Evolutionary conservation across 169 alveolate species (phyloP), one percentile per base, ranked within the genome.

Genomic region (Babesia bovis): DNA sequence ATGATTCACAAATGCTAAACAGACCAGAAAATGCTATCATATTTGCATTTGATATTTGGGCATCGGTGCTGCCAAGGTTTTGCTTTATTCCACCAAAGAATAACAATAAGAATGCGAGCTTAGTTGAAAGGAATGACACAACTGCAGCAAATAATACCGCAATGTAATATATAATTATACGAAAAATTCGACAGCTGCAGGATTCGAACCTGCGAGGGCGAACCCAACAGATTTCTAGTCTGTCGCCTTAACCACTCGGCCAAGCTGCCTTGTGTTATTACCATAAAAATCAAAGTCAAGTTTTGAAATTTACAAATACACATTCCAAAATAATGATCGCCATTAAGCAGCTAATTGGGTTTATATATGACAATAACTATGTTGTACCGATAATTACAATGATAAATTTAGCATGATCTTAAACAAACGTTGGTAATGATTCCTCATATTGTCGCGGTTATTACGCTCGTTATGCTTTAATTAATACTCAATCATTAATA

Each of bases 121-220:
- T n/a, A n/a, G n/a, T n/a, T n/a, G n/a, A n/a, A 12, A 40, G 15
- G 49, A 15, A 40, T 40, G 49, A 40, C 49, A 12, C 49, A 40
- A 10, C 10, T 12, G 21, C 10, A 40, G 10, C 10, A 40, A 40
- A 15, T 40, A 15, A 40, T 40, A 40, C 49, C 21, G 10, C 15
- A 40, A 15, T 40, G 15, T 40, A 40, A 40, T 40, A 15, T 40
- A 10, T 40, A 15, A 12, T 40, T n/a, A n/a, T n/a, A n/a, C 10
- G 56, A 19, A 72, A 25, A 56, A 59, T 77, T 44, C 96, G 96
- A 91, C 97, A 93, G 95, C 95, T 90, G 96, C 97, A 93, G 97
- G 97, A 93, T 93, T 93, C 92, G 97, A 93, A 93, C 97, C 97
- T 93, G 95, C 96, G 97, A 95, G 95, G 97, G 97, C 89, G 89